These are phyloP conservation scores for Knufia petricola DNA, from an alignment of 2,329 filamentous ascomycete species.

Conservation along the genomic window DNA sequence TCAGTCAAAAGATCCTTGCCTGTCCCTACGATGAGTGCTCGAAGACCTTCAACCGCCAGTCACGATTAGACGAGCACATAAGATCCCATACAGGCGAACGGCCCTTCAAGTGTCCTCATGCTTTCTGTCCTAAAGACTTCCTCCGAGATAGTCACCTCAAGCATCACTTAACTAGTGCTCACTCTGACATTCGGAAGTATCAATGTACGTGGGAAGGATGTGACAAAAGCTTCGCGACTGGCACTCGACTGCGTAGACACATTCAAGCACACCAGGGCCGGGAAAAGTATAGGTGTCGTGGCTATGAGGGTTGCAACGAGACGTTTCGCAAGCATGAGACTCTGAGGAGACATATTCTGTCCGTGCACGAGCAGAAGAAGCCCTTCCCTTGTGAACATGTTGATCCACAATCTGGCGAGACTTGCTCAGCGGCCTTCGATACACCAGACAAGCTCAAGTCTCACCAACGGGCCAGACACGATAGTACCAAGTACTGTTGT, in stretches of 20 bases:
- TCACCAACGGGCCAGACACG: conserved; percentile 63
- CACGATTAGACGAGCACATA: conserved; percentile 67
- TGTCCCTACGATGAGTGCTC: conserved; percentile 66
- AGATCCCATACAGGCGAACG: conserved; percentile 79
- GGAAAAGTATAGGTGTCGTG: conserved; percentile 64
- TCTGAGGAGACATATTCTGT: conserved; percentile 69
- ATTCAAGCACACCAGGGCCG: conserved; percentile 67
- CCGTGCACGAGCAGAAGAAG: conserved; percentile 61
- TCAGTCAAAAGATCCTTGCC: conserved; percentile 63
- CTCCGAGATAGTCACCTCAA: conserved; percentile 77
- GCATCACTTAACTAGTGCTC: conserved; percentile 74
- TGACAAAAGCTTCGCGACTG: conserved; percentile 70
- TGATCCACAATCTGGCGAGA: conserved; percentile 42
- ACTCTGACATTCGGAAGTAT: conserved; percentile 61
- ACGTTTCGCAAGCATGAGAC: conserved; percentile 83
- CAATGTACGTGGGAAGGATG: conserved; percentile 64
- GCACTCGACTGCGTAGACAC: conserved; percentile 67
- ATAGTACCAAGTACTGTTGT: conserved; percentile 63
- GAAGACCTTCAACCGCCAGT: conserved; percentile 82
- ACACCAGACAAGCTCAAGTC: conserved; percentile 60
- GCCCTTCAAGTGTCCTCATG: conserved; percentile 61
- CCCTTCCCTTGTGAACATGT: conserved; percentile 60
- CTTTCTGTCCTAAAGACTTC: conserved; percentile 72
- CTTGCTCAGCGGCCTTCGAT: conserved; percentile 63
- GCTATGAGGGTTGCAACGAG: conserved; percentile 60